A percentile compares a stretch with the other conserved stretches of the same genome.
Evolutionary conservation across 2,329 filamentous ascomycete species (phyloP).

Genomic region (Colletotrichum sublineola): DNA sequence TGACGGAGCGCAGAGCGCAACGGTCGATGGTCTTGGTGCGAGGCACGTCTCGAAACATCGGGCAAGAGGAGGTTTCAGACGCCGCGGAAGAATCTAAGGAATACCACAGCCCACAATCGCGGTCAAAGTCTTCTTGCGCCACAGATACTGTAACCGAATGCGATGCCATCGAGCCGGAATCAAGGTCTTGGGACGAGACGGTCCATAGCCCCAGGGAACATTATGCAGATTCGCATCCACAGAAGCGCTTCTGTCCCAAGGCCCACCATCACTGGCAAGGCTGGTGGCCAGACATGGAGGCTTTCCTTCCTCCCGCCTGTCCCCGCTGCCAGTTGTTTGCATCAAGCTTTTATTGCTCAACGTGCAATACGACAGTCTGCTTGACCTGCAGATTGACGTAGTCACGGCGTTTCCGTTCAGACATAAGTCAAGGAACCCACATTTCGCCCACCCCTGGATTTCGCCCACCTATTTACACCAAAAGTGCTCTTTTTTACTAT

Average conservation of each 20-base stretch:
- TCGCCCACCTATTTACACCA: too few relatives aligned
- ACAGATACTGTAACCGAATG: accelerated
- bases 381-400: not conserved
- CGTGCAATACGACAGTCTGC: not conserved
- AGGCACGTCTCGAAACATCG: not conserved
- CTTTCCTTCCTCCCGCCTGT: not conserved
- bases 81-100: not conserved
- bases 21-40: not conserved
- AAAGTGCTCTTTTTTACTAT: too few relatives aligned
- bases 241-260: not conserved
- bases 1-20: not conserved
- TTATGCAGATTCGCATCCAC: not conserved
- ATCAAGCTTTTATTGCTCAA: not conserved
- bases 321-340: not conserved
- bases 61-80: not conserved
- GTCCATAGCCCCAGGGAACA: not conserved
- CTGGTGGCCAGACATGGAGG: not conserved
- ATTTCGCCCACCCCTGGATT: too few relatives aligned
- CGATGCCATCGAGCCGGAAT: not conserved
- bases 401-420: too few relatives aligned
- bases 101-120: too few relatives aligned
- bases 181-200: not conserved
- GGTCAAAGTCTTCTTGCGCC: not conserved
- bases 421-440: too few relatives aligned
- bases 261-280: not conserved